Evolutionary conservation across 179 eudicot genomes (phyloP).

Genomic region (Carnegiea gigantea): DNA sequence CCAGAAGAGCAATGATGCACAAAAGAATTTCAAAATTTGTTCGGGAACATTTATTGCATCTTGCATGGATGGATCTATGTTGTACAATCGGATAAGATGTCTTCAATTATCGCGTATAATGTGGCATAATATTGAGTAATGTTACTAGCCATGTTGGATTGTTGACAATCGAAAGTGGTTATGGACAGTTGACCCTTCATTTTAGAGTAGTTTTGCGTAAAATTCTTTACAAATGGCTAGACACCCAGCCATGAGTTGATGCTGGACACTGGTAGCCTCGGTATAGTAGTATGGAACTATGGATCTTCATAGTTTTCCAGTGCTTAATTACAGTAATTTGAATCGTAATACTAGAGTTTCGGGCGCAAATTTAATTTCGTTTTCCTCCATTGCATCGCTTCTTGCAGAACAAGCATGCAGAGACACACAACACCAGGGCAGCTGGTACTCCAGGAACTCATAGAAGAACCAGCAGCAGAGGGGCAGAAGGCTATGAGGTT

Average conservation of each 20-base stretch:
- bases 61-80: not conserved
- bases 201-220: not conserved
- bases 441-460: conserved; percentile 23
- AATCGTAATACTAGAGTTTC: not conserved
- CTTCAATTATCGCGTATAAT: not conserved
- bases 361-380: not conserved
- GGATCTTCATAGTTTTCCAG: not conserved
- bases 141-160: no score
- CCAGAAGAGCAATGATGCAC: not conserved
- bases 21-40: not conserved
- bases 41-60: not conserved
- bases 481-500: conserved; percentile 33
- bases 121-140: not conserved
- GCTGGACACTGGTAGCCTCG: not conserved
- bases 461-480: conserved; percentile 41
- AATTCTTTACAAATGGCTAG: not conserved
- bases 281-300: not conserved
- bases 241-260: not conserved
- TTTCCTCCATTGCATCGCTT: not conserved
- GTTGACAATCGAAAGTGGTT: not conserved
- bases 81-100: not conserved
- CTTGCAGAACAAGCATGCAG: conserved; percentile 27
- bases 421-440: conserved; percentile 27
- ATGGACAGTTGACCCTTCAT: not conserved
- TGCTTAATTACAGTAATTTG: not conserved